Base-by-base conservation (phyloP, 2,329 filamentous ascomycete genomes). In the Sphaerulina musiva region DNA sequence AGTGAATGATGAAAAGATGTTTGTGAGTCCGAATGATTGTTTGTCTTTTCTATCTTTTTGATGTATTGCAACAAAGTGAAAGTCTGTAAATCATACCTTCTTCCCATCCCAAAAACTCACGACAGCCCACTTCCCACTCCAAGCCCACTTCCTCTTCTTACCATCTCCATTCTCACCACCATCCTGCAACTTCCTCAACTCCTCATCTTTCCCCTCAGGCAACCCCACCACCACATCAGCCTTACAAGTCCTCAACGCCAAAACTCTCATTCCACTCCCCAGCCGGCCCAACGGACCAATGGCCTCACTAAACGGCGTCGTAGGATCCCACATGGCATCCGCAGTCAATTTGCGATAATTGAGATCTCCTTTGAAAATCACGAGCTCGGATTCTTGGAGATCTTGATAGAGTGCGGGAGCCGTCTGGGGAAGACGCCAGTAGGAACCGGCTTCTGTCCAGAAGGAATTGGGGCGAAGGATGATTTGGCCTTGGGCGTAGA, bases 311-410 rank as follows among this genome's bases (percentile, higher is more conserved):
- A 97, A 97, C 0, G 89, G 84, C 0, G 92, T 97, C 0, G 90
- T 89, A 2, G 92, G 79, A 62, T 90, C 83, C 93, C 93, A 98
- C 55, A 77, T 76, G 74, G 92, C 89, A 77, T 98, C 93, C 46
- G 83, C 87, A 31, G 86, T 90, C 61, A 98, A 72, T 72, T 98
- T 98, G 57, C 93, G 80, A 72, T 97, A 98, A 74, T 98, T 98
- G 63, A 98, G 70, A 69, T 98, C 93, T 2, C 93, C 93, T 77
- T 98, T 98, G 78, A 97, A 97, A 53, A 98, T 83, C 10, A 95
- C 89, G 14, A 98, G 77, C 70, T 95, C 88, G 61, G 87, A 88
- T 57, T 82, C 74, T 75, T 90, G 85, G 53, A 98, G 73, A 66
- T 97, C 92, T 6, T 87, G 79, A 49, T 82, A 79, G 10, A 98